Evolutionary conservation across 345 rosid genomes (phyloP).

Genomic region (Populus ilicifolia): DNA sequence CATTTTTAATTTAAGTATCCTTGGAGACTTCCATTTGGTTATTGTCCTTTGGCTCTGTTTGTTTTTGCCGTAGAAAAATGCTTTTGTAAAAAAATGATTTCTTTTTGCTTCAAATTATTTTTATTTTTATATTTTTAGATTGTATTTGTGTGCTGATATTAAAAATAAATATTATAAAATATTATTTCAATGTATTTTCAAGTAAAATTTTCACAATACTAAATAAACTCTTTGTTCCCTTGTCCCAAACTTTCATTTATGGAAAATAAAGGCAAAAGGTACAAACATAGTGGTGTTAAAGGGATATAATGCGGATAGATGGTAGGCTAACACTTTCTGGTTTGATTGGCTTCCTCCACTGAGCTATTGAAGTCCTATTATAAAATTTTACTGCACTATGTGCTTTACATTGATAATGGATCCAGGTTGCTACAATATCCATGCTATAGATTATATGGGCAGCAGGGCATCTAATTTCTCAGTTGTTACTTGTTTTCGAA

Average conservation of each 20-base stretch:
- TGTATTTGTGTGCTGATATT: no score
- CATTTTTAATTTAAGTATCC: not conserved
- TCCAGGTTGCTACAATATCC: conserved; percentile 9
- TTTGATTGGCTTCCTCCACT: not conserved
- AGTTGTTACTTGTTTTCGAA: conserved; percentile 49
- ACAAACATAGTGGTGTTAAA: not conserved
- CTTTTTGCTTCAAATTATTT: no score
- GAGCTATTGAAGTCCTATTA: not conserved
- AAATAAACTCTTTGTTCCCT: no score
- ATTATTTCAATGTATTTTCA: no score
- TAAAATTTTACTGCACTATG: not conserved
- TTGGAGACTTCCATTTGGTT: not conserved
- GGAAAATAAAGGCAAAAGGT: not conserved
- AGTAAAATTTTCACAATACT: no score
- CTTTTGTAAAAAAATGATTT: no score
- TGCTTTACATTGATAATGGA: not conserved
- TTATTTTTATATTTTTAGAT: no score
- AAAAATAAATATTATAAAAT: no score
- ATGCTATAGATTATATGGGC: conserved; percentile 13
- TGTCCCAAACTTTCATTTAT: not conserved
- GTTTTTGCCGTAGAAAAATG: no score
- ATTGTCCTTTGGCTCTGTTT: not conserved
- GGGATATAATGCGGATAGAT: not conserved
- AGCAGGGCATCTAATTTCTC: conserved; percentile 44
- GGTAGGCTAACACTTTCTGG: not conserved